phyloP scores from a whole-genome alignment of 2,329 filamentous ascomycete genomes.

The Colletotrichum lindemuthianum region DNA sequence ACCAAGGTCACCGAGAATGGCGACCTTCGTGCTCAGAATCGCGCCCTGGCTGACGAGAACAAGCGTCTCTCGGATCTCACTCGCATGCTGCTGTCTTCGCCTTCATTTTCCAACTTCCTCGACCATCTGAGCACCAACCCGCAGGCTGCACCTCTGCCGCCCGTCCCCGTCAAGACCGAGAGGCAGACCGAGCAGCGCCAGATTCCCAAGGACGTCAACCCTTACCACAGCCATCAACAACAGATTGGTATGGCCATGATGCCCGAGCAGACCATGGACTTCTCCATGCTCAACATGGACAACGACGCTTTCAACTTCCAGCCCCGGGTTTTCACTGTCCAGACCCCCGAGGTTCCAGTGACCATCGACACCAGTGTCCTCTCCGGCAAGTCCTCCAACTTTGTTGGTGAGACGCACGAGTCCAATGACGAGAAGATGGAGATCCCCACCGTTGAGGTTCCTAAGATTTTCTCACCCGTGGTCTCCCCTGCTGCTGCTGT shows the following conservation, averaged over 20 bases:
- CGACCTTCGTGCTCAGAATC: slow-evolving; percentile 83
- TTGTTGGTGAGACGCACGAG: slow-evolving; percentile 57
- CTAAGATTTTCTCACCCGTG: slow-evolving; percentile 46
- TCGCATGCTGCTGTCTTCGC: slow-evolving; percentile 82
- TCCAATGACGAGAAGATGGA: slow-evolving; percentile 66
- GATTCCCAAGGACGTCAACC: slow-evolving; percentile 73
- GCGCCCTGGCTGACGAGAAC: slow-evolving; percentile 85
- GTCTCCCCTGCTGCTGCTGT: slow-evolving; percentile 41
- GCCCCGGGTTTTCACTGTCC: slow-evolving; percentile 80
- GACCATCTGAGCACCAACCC: slow-evolving; percentile 74
- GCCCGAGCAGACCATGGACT: slow-evolving; percentile 80
- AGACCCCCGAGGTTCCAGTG: slow-evolving; percentile 73
- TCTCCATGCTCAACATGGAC: slow-evolving; percentile 74
- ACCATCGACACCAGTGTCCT: slow-evolving; percentile 69
- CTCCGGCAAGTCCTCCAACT: slow-evolving; percentile 75
- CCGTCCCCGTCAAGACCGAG: slow-evolving; percentile 47
- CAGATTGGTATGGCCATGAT: slow-evolving; percentile 86
- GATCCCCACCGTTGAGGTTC: slow-evolving; percentile 62
- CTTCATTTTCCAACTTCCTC: slow-evolving; percentile 85
- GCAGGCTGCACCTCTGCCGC: slow-evolving; percentile 50
- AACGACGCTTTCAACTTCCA: slow-evolving; percentile 67
- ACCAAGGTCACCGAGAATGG: slow-evolving; percentile 85
- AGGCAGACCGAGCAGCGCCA: slow-evolving; percentile 42
- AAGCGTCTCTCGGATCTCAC: slow-evolving; percentile 80
- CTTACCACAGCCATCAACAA: slow-evolving; percentile 67